Base-by-base conservation (phyloP, 305 asterid genomes). In the Vinca major region DNA sequence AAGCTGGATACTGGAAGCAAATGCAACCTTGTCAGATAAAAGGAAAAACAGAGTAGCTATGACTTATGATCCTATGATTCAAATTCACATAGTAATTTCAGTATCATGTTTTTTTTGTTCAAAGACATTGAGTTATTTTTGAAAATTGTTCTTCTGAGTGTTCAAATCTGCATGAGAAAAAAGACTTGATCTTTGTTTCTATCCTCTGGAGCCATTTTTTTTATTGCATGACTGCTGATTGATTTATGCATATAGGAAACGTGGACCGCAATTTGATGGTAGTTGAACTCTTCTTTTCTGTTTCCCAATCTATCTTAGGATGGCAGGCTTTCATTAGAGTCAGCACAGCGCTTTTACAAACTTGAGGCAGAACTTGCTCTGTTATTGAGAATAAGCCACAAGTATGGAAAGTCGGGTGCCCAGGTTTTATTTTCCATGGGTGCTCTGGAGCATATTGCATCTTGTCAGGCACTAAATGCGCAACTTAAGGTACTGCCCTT, bases 401-500 rank as follows among this genome's bases (percentile, higher is more conserved):
- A 87, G 73, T 91, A 89, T 65, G 95, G 99, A 57, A 91, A 88
- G 74, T 81, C 95, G 55, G 96, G 97, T 40, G 81, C 96, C 65
- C 96, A 90, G 77, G 91, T 82, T 79, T 81, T 91, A 17, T 91
- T 89, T 71, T 89, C 99, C 63, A 91, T 91, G 96, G 95, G 95
- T 69, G 86, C 91, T 62, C 76, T 87, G 67, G 96, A 91, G 83
- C 90, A 88, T 72, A 79, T 93, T 77, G 76, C 93, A 64, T 81
- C 91, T 43, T 91, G 96, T 81, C 83, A 71, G 78, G 95, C 89
- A 67, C 80, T 90, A 54, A 87, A 78, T 69, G 80, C 86, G 79
- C 92, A 88, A 79, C 57, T 88, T 49, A 90, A 91, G 95, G 96
- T 86, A 71, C 70, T 69, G 51, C 13, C 62, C 40, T 49, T 72